Evolutionary conservation across 768 basidiomycete species (phyloP).

Genomic region (Butyriboletus loyo): DNA sequence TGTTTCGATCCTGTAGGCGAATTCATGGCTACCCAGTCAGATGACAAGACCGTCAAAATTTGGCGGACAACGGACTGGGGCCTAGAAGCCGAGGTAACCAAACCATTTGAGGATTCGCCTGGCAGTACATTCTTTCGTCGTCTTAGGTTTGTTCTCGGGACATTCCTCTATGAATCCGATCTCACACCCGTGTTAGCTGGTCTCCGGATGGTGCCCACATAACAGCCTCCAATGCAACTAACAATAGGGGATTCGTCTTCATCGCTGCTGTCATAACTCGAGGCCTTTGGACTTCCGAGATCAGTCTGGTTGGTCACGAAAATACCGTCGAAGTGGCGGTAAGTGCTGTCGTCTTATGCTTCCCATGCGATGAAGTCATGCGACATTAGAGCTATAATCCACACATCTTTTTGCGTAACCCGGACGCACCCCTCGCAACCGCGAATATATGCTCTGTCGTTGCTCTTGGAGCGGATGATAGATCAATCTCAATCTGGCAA

Average conservation of each 20-base stretch:
- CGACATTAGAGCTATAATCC: slow-evolving; percentile 70
- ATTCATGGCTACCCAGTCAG: slow-evolving; percentile 95
- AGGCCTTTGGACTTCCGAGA: slow-evolving; percentile 85
- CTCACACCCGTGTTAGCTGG: slow-evolving; percentile 58
- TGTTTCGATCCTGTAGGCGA: slow-evolving; percentile 99
- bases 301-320: slow-evolving; percentile 94
- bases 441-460: slow-evolving; percentile 89
- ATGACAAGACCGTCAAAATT: slow-evolving; percentile 94
- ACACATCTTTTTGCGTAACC: slow-evolving; percentile 84
- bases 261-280: slow-evolving; percentile 94
- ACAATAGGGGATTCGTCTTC: slow-evolving; percentile 93
- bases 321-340: slow-evolving; percentile 96
- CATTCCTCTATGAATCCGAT: not conserved
- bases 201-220: slow-evolving; percentile 99
- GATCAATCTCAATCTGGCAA: slow-evolving; percentile 94
- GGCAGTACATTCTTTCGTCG: slow-evolving; percentile 93
- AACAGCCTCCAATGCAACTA: slow-evolving; percentile 95
- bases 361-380: slow-evolving; percentile 2
- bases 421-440: slow-evolving; percentile 61
- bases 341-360: slow-evolving; percentile 27
- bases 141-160: slow-evolving; percentile 55
- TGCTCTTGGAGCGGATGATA: slow-evolving; percentile 91
- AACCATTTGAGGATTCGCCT: slow-evolving; percentile 92
- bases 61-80: slow-evolving; percentile 95
- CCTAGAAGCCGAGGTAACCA: slow-evolving; percentile 77